These are phyloP conservation scores for Arthrobotrys entomopaga DNA, from an alignment of 2,329 filamentous ascomycete species.

Conservation along the genomic window DNA sequence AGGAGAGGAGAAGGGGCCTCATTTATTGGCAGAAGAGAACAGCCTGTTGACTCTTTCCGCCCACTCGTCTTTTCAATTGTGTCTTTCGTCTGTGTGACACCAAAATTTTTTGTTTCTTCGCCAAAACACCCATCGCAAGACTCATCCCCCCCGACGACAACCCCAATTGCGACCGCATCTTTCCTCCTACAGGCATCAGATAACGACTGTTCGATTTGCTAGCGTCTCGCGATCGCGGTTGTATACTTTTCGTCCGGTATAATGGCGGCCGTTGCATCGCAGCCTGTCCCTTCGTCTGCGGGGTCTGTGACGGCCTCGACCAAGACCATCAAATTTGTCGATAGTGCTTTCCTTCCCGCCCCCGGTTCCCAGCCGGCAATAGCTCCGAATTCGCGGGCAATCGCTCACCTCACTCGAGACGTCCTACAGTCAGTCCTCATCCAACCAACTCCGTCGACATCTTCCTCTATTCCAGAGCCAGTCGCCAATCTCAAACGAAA, in stretches of 20 bases:
- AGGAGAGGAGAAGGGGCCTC: conserved; percentile 12
- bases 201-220: not conserved
- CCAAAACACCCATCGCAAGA: no score
- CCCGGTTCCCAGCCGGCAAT: conserved; percentile 20
- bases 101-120: conserved; percentile 16
- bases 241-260: conserved; percentile 1
- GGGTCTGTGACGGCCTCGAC: conserved; percentile 2
- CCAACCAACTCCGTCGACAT: conserved; percentile 17
- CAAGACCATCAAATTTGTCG: conserved; percentile 29
- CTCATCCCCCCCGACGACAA: conserved; percentile 11
- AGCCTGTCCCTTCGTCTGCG: conserved; percentile 3
- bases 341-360: conserved; percentile 44
- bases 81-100: conserved; percentile 36
- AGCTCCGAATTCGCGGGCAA: conserved; percentile 35
- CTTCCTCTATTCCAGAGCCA: conserved; percentile 31
- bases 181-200: not conserved
- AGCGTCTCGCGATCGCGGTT: conserved; percentile 10
- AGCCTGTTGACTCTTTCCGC: conserved; percentile 17
- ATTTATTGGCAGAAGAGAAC: conserved; percentile 29
- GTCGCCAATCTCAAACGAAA: conserved; percentile 52
- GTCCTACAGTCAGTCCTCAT: conserved; percentile 38
- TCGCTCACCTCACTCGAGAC: conserved; percentile 54
- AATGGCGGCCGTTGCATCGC: conserved; percentile 41
- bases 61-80: not conserved
- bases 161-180: conserved; percentile 24